phyloP scores from a whole-genome alignment of 2,329 filamentous ascomycete species.

The Hypoxylon sp. region DNA sequence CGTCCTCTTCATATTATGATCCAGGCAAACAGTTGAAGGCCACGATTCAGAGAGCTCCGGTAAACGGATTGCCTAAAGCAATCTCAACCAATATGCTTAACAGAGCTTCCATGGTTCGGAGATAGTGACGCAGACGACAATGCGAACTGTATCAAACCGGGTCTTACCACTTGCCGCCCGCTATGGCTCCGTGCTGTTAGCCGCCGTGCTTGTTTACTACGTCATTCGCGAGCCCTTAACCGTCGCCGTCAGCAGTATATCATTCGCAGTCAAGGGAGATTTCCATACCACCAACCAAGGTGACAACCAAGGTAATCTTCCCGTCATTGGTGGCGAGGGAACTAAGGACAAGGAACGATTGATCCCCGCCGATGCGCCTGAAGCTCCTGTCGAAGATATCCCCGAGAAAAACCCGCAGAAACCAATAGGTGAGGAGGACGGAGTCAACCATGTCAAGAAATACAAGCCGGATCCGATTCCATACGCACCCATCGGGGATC shows the following conservation, averaged over 20 bases:
- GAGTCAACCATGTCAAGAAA: constrained; percentile 47
- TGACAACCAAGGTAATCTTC: constrained; percentile 19
- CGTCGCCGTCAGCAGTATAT: constrained; percentile 35
- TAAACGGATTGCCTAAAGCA: constrained; percentile 34
- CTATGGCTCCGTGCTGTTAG: constrained; percentile 52
- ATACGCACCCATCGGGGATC: constrained; percentile 55
- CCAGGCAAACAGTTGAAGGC: constrained; percentile 20
- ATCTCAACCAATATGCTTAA: constrained; percentile 49
- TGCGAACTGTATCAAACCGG: constrained; percentile 51
- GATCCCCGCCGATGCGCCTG: constrained; percentile 41
- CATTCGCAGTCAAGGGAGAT: constrained; percentile 30
- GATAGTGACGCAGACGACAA: constrained; percentile 49
- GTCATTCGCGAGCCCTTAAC: constrained; percentile 51
- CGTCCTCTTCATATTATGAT: constrained; percentile 37
- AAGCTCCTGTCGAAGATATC: constrained; percentile 18
- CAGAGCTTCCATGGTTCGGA: constrained; percentile 43
- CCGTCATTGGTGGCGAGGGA: constrained; percentile 20
- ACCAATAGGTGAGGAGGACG: constrained; percentile 38
- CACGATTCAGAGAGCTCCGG: constrained; percentile 41
- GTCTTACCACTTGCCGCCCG: constrained; percentile 51
- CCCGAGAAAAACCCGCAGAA: constrained; percentile 45
- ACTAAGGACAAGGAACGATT: constrained; percentile 8
- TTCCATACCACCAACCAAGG: constrained; percentile 11
- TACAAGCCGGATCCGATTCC: constrained; percentile 54
- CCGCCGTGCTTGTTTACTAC: constrained; percentile 53